Conservation (phyloP, 495 filamentous ascomycete species). For the Xylaria sp. region DNA sequence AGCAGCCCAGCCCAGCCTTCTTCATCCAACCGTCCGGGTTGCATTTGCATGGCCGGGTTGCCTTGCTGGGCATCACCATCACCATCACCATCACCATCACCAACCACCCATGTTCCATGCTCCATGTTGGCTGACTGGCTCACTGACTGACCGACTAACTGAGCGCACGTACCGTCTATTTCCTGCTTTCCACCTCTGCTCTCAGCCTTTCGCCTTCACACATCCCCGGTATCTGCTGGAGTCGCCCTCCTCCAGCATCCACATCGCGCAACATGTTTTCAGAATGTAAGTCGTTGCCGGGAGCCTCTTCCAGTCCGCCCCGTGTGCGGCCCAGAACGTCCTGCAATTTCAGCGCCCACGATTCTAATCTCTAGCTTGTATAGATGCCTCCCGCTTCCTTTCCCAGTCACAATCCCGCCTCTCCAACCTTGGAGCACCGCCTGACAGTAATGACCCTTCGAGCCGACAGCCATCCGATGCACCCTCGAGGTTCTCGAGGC, state of each 20-base stretch:
- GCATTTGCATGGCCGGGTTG: constrained; percentile 19
- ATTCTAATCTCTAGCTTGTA: constrained; percentile 30
- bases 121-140: constrained; percentile 5
- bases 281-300: constrained; percentile 75
- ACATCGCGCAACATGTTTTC: constrained; percentile 77
- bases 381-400: constrained; percentile 97
- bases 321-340: neutral
- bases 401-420: constrained; percentile 93
- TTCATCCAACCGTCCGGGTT: neutral
- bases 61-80: constrained; percentile 26
- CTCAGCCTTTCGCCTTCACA: constrained; percentile 22
- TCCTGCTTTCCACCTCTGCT: constrained; percentile 2
- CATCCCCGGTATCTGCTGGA: constrained; percentile 33
- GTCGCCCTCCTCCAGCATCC: constrained; percentile 41
- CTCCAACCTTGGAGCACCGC: constrained; percentile 66
- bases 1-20: neutral
- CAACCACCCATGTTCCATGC: constrained; percentile 12
- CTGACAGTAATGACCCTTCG: constrained; percentile 59
- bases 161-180: neutral
- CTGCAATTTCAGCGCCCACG: neutral
- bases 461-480: constrained; percentile 42
- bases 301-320: neutral
- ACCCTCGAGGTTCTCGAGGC: constrained; percentile 46
- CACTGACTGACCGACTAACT: neutral
- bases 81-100: no score